phyloP scores from a whole-genome alignment of 2,329 filamentous ascomycete species.

The Aspergillus ustus region DNA sequence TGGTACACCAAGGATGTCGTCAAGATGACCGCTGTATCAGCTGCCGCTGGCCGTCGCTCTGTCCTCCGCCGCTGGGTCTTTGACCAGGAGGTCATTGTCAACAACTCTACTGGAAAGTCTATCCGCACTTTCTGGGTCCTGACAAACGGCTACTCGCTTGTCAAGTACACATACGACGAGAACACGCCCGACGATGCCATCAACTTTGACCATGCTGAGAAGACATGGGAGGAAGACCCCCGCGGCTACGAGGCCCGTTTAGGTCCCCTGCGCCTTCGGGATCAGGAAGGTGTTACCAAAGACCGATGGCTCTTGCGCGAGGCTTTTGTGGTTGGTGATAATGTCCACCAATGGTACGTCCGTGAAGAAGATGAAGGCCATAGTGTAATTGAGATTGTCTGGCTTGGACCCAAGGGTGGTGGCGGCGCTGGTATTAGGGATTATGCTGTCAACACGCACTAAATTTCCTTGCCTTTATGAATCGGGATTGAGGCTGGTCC shows the following conservation, averaged over 20 bases:
- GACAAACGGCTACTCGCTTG: constrained; percentile 50
- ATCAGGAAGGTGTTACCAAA: constrained; percentile 46
- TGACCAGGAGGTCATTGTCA: constrained; percentile 44
- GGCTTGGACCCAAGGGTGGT: constrained; percentile 46
- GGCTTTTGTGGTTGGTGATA: constrained; percentile 45
- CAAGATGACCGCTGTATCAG: constrained; percentile 49
- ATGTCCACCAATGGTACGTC: constrained; percentile 50
- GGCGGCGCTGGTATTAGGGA: constrained; percentile 42
- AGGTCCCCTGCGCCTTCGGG: constrained; percentile 45
- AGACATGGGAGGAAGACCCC: constrained; percentile 51
- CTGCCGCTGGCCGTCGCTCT: constrained; percentile 46
- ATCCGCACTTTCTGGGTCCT: constrained; percentile 48
- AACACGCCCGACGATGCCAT: constrained; percentile 44
- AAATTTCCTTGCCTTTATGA: constrained; percentile 21
- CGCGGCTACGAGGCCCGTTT: constrained; percentile 45
- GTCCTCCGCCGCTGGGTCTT: constrained; percentile 52
- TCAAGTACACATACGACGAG: constrained; percentile 47
- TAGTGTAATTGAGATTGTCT: constrained; percentile 50
- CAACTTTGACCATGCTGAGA: constrained; percentile 49
- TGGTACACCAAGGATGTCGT: constrained; percentile 52
- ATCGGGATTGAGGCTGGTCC: constrained; percentile 40
- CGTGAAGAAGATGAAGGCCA: constrained; percentile 46
- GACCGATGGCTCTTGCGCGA: constrained; percentile 48
- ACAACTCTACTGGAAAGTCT: constrained; percentile 40
- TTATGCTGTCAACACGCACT: constrained; percentile 35